A percentile compares a stretch with the other conserved stretches of the same genome.
These are phyloP conservation scores for Lichtheimia ramosa DNA, from an alignment of 371 early-diverging fungal species.

Conservation along the genomic window DNA sequence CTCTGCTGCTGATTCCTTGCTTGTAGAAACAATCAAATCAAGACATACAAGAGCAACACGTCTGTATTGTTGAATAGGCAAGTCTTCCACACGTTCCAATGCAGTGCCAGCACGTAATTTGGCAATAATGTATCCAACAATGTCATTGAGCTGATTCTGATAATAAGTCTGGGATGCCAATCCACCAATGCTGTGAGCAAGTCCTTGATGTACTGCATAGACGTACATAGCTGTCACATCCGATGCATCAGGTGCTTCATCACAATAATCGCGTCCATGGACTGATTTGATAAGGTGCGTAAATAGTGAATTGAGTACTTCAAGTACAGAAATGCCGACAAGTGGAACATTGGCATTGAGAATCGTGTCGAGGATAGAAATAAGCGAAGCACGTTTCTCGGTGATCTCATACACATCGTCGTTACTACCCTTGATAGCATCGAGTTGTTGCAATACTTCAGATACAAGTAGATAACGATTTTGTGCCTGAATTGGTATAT, in stretches of 20 bases:
- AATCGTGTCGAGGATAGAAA: constrained; percentile 56
- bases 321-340: constrained; percentile 81
- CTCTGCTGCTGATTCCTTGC: constrained; percentile 13
- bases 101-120: constrained; percentile 53
- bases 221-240: constrained; percentile 28
- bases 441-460: constrained; percentile 61
- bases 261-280: constrained; percentile 18
- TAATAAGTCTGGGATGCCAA: constrained; percentile 82
- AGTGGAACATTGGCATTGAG: constrained; percentile 56
- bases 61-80: constrained; percentile 50
- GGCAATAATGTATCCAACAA: constrained; percentile 72
- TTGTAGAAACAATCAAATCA: constrained; percentile 23
- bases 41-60: constrained; percentile 52
- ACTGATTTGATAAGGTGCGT: constrained; percentile 55
- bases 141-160: constrained; percentile 81
- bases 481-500: constrained; percentile 45
- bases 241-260: constrained; percentile 13
- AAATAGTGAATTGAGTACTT: constrained; percentile 77
- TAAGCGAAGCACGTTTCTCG: constrained; percentile 56
- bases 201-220: constrained; percentile 45
- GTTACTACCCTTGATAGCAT: constrained; percentile 24
- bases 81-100: constrained; percentile 44
- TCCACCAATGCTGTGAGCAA: constrained; percentile 65
- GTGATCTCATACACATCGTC: constrained; percentile 20
- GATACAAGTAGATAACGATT: constrained; percentile 68